A percentile compares a stretch with the other conserved stretches of the same genome.
These are phyloP conservation scores for Vitis hybrid DNA, from an alignment of 177 flowering plant species.

Conservation along the genomic window DNA sequence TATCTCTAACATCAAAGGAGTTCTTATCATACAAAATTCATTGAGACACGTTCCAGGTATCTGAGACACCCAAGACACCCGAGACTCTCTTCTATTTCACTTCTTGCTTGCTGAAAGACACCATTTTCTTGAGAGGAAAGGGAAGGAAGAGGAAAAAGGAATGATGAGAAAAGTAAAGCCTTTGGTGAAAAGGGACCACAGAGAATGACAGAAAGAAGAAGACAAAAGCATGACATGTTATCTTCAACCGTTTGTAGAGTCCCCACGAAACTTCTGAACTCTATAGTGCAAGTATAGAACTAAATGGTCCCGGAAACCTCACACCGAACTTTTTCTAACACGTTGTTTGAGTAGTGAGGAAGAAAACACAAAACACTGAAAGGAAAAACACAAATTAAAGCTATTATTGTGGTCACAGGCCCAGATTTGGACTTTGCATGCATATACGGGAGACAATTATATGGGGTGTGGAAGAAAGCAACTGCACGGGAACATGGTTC, in stretches of 20 bases:
- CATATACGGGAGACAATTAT: too few species aligned
- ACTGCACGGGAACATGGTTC: too few species aligned
- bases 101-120: neutral
- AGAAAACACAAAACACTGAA: neutral
- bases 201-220: neutral
- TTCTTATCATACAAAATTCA: too few species aligned
- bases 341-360: neutral
- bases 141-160: neutral
- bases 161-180: neutral
- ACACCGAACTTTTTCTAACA: neutral
- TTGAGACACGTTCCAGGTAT: neutral
- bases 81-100: neutral
- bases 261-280: conserved; percentile 18
- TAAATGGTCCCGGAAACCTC: conserved; percentile 13
- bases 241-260: conserved; percentile 3
- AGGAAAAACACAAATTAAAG: neutral
- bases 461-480: too few species aligned
- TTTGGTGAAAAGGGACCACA: conserved; percentile 9
- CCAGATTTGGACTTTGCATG: neutral
- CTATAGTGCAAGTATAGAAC: neutral
- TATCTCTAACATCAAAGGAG: too few species aligned
- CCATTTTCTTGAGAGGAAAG: too few species aligned
- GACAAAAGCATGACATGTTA: conserved; percentile 8
- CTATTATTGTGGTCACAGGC: neutral
- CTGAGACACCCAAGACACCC: neutral